Base-by-base conservation (phyloP, 805 yeast genomes). In the Ogataea paradorogensis region DNA sequence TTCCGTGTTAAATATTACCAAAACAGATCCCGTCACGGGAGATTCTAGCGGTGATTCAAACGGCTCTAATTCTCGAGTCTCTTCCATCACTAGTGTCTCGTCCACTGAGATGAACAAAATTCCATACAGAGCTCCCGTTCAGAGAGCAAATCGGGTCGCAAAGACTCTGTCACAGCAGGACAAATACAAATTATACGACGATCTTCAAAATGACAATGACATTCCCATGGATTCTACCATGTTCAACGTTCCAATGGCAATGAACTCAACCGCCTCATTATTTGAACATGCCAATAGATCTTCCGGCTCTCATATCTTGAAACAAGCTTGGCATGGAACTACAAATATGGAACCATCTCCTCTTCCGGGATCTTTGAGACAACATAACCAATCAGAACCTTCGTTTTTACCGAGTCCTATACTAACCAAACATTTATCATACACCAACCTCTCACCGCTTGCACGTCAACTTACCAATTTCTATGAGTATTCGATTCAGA, bases 181-280 rank as follows among this genome's bases (percentile, higher is more conserved):
- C 31, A 56, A 58, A 27, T 48, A 50, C 31, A 58, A 58, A 27
- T 27, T 59, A 2, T 62, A 52, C 35, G 67, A 62, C 13, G 63
- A 61, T 9, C 35, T 53, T 30, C 55, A 57, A 15, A 46, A 50
- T 3, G 70, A 65, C 42, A 65, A 64, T 36, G 70, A 69, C 21
- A 61, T 67, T 18, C 52, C 58, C 1, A 70, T 64, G 28, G 70
- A 67, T 40, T 60, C 69, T 0, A 37, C 67, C 11, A 70, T 74
- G 40, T 76, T 73, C 68, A 75, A 76, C 46, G 77, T 76, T 9
- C 82, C 82, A 7, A 66, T 67, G 55, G 73, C 81, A 2, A 56
- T 53, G 18, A 46, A 55, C 5, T 53, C 67, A 1, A 60, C 65
- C 4, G 46, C 62, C 3, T 47, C 66, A 10, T 47, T 64, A 3